Conservation (phyloP, 495 filamentous ascomycete genomes). For the Xylaria telfairii region DNA sequence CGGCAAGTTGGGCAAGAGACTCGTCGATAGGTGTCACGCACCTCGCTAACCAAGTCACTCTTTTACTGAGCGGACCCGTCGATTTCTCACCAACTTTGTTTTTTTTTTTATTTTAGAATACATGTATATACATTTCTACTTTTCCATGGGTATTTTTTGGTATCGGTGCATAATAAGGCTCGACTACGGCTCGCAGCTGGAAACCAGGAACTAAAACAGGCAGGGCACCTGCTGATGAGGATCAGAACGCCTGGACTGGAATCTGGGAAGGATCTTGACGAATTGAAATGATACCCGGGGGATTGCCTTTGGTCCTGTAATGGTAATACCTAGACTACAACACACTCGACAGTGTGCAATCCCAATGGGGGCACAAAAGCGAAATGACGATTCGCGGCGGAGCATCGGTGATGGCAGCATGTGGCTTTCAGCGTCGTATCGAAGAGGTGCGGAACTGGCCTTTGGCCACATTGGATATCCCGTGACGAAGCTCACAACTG, state of each 20-base stretch:
- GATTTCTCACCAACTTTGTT: conserved; percentile 13
- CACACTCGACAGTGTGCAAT: conserved; percentile 24
- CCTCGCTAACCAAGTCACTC: conserved; percentile 13
- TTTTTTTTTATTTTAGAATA: too few species aligned
- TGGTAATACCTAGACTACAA: conserved; percentile 19
- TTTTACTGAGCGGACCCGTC: neutral
- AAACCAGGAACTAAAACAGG: neutral
- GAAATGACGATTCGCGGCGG: neutral
- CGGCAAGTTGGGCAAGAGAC: conserved; percentile 32
- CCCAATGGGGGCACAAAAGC: conserved; percentile 24
- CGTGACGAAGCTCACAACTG: neutral
- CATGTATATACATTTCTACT: conserved; percentile 21
- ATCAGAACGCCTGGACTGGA: conserved; percentile 2
- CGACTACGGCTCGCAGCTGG: too few species aligned
- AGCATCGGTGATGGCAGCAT: neutral
- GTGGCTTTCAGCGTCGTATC: neutral
- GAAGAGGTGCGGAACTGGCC: neutral
- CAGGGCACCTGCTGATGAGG: neutral
- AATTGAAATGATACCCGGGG: conserved; percentile 28
- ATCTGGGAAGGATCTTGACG: conserved; percentile 17
- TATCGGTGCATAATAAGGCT: conserved; percentile 20
- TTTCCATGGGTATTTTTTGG: conserved; percentile 15
- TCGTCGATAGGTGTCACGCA: conserved; percentile 33
- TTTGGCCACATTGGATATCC: neutral
- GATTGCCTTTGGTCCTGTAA: conserved; percentile 25